A percentile compares a stretch with the other conserved stretches of the same genome.
These are phyloP conservation scores for Talaromyces stipitatus DNA, from an alignment of 495 filamentous ascomycete species.

Conservation along the genomic window DNA sequence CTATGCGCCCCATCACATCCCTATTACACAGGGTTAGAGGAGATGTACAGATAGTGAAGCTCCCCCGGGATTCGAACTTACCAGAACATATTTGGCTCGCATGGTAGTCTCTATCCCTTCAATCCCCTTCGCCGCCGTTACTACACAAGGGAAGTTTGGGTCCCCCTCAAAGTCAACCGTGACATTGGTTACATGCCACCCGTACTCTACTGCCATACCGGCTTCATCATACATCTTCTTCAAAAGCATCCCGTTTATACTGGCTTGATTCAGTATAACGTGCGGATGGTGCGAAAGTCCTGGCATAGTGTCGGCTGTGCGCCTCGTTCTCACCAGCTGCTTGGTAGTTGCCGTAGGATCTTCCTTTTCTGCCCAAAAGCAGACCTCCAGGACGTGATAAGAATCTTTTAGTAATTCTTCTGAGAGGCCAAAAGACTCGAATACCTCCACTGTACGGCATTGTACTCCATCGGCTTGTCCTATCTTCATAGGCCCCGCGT, in stretches of 20 bases:
- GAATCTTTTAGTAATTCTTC: slow-evolving; percentile 65
- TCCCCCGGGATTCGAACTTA: too few relatives aligned
- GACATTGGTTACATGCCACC: slow-evolving; percentile 46
- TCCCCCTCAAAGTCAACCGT: slow-evolving; percentile 41
- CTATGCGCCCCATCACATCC: slow-evolving; percentile 67
- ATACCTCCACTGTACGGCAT: slow-evolving; percentile 72
- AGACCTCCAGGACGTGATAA: slow-evolving; percentile 62
- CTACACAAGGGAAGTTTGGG: slow-evolving; percentile 43
- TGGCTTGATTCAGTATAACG: slow-evolving; percentile 71
- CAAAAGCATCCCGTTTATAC: slow-evolving; percentile 58
- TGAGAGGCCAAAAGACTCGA: slow-evolving; percentile 67
- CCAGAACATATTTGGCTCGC: slow-evolving; percentile 61
- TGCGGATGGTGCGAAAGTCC: slow-evolving; percentile 63
- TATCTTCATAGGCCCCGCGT: slow-evolving; percentile 48
- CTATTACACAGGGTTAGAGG: too few relatives aligned
- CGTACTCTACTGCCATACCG: slow-evolving; percentile 51
- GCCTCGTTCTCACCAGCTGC: slow-evolving; percentile 22
- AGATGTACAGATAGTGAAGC: too few relatives aligned
- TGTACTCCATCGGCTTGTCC: slow-evolving; percentile 83
- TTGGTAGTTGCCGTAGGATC: slow-evolving; percentile 22
- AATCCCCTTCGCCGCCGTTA: slow-evolving; percentile 39
- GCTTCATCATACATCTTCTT: slow-evolving; percentile 38
- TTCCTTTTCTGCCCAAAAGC: slow-evolving; percentile 47
- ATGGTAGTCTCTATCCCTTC: slow-evolving; percentile 43
- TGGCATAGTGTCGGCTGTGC: slow-evolving; percentile 52